Evolutionary conservation across 2,329 filamentous ascomycete species (phyloP).

Genomic region (Monilinia polystroma): DNA sequence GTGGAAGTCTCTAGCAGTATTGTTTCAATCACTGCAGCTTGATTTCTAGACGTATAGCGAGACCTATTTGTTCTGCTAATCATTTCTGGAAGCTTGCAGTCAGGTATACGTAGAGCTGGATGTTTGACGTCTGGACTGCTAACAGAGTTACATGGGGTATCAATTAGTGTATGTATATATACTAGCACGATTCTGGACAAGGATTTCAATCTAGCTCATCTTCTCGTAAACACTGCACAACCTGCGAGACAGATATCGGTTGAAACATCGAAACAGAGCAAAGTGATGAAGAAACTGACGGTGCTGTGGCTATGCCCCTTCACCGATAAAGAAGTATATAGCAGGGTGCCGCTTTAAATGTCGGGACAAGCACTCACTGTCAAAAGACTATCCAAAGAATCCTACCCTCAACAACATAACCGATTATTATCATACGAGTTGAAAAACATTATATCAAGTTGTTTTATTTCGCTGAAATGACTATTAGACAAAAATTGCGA

Average conservation of each 20-base stretch:
- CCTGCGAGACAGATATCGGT: no score
- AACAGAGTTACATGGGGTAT: neutral
- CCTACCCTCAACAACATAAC: neutral
- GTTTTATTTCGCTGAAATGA: neutral
- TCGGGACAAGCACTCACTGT: neutral
- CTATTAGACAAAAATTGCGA: neutral
- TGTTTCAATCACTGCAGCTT: neutral
- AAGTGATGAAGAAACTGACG: neutral
- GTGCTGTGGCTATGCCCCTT: slow-evolving; percentile 8
- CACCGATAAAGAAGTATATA: neutral
- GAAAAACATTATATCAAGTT: neutral
- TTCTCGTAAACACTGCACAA: neutral
- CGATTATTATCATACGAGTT: neutral
- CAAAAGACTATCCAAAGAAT: neutral
- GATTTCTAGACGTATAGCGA: neutral
- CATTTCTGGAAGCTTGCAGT: neutral
- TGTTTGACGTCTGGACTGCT: neutral
- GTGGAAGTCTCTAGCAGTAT: neutral
- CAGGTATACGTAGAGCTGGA: neutral
- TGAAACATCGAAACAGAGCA: neutral
- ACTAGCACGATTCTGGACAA: neutral
- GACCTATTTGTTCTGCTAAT: neutral
- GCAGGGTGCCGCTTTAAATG: neutral
- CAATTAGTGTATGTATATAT: neutral
- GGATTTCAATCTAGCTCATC: neutral